These are phyloP conservation scores for Beauveria asiatica DNA, from an alignment of 2,329 filamentous ascomycete species.

Conservation along the genomic window DNA sequence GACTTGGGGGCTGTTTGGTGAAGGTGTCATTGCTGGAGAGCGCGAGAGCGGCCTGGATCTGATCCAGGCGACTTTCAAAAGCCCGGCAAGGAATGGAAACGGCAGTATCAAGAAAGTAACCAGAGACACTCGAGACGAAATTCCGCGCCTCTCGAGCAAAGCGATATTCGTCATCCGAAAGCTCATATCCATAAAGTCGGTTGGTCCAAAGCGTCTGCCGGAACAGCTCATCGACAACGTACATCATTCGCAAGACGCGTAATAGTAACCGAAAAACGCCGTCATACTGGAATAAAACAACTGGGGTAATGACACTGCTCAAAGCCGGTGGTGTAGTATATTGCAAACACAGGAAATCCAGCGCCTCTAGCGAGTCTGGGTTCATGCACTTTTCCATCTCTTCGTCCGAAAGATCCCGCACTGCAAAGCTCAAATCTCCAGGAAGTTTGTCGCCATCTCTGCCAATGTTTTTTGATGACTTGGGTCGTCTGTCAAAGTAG, in stretches of 20 bases:
- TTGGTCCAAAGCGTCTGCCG: slow-evolving; percentile 38
- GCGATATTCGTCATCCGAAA: slow-evolving; percentile 30
- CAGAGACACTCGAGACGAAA: slow-evolving; percentile 63
- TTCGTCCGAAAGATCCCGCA: slow-evolving; percentile 68
- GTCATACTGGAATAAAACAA: slow-evolving; percentile 72
- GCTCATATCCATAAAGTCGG: slow-evolving; percentile 19
- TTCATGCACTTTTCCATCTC: slow-evolving; percentile 81
- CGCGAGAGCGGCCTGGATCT: slow-evolving; percentile 14
- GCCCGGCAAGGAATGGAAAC: slow-evolving; percentile 64
- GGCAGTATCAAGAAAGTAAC: slow-evolving; percentile 74
- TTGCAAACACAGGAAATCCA: slow-evolving; percentile 86
- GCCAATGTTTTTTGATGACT: slow-evolving; percentile 23
- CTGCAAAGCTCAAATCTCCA: slow-evolving; percentile 70
- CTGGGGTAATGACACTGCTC: slow-evolving; percentile 61
- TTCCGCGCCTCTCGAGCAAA: slow-evolving; percentile 73
- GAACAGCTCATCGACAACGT: slow-evolving; percentile 59
- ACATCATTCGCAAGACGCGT: slow-evolving; percentile 69
- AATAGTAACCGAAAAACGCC: slow-evolving; percentile 73
- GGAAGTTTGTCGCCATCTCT: slow-evolving; percentile 36
- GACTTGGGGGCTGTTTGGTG: slow-evolving; percentile 33
- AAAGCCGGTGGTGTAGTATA: slow-evolving; percentile 71
- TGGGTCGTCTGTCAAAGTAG: slow-evolving; percentile 34
- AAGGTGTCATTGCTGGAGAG: neutral
- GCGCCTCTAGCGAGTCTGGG: slow-evolving; percentile 69
- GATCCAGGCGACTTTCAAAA: slow-evolving; percentile 56